Evolutionary conservation across 2,329 filamentous ascomycete species (phyloP).

Genomic region (Colletotrichum noveboracense): DNA sequence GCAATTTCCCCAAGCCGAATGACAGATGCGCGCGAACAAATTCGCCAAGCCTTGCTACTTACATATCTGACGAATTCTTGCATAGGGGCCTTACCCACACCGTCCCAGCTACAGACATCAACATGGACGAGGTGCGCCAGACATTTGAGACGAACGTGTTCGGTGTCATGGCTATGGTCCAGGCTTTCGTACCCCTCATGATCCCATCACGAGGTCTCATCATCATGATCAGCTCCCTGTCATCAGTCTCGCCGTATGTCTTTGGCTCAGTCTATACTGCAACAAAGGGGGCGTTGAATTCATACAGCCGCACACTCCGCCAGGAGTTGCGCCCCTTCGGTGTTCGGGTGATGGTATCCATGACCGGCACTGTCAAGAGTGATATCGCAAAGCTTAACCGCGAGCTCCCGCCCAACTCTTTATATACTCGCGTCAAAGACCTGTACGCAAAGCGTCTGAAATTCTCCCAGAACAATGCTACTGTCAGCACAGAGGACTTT

Average conservation of each 20-base stretch:
- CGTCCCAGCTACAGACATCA: constrained; percentile 56
- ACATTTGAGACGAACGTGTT: constrained; percentile 65
- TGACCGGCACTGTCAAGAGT: constrained; percentile 58
- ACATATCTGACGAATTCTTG: background rate
- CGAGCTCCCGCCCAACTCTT: constrained; percentile 47
- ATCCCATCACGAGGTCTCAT: constrained; percentile 56
- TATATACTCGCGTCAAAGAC: constrained; percentile 51
- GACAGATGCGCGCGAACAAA: background rate
- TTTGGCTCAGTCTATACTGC: constrained; percentile 61
- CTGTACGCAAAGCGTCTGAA: constrained; percentile 50
- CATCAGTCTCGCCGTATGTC: constrained; percentile 55
- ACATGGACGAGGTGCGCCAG: constrained; percentile 55
- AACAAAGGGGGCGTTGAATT: constrained; percentile 59
- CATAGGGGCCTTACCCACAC: constrained; percentile 55
- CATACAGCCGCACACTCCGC: constrained; percentile 59
- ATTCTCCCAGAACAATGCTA: constrained; percentile 53
- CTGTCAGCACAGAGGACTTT: constrained; percentile 49
- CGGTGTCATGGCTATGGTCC: constrained; percentile 60
- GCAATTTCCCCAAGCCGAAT: background rate
- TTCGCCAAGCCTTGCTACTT: background rate
- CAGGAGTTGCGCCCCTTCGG: constrained; percentile 58
- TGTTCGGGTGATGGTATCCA: constrained; percentile 62
- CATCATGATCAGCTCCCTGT: constrained; percentile 60
- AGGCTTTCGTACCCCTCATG: constrained; percentile 54
- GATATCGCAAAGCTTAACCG: constrained; percentile 52